Conservation (phyloP, 129 eudicot species). For the Erigeron canadensis region DNA sequence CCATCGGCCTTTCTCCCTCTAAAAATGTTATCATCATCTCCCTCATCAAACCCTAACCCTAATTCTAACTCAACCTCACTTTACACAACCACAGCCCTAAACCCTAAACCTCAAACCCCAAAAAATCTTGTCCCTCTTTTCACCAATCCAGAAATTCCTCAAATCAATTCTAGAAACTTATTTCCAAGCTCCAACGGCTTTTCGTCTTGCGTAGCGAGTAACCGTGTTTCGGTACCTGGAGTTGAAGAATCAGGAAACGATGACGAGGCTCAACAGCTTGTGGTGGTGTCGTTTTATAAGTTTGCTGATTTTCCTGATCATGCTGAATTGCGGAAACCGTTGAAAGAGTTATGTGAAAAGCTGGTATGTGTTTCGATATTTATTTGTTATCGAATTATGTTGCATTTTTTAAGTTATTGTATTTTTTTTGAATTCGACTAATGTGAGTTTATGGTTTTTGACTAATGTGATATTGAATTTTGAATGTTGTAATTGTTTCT, state of each 20-base stretch:
- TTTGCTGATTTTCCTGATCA: constrained; percentile 93
- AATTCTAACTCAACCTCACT: constrained; percentile 21
- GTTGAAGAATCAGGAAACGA: not conserved
- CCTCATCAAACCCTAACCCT: constrained; percentile 29
- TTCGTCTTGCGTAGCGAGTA: constrained; percentile 27
- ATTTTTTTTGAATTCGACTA: too few relatives aligned
- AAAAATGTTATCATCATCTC: constrained; percentile 46
- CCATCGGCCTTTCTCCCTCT: constrained; percentile 32
- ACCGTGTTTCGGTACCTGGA: constrained; percentile 18
- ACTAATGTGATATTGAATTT: not conserved
- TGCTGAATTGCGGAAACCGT: constrained; percentile 63
- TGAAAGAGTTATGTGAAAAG: constrained; percentile 66
- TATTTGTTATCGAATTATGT: not conserved
- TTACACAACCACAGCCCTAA: not conserved
- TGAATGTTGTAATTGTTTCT: too few relatives aligned
- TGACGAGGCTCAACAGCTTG: constrained; percentile 31
- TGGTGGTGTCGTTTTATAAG: constrained; percentile 91
- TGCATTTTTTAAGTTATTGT: too few relatives aligned
- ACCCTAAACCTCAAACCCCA: constrained; percentile 23
- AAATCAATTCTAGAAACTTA: constrained; percentile 21
- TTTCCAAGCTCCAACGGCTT: constrained; percentile 35
- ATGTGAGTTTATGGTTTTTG: not conserved
- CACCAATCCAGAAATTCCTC: constrained; percentile 35
- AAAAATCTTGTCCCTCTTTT: constrained; percentile 15
- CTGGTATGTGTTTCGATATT: constrained; percentile 40